phyloP scores from a whole-genome alignment of 352 stramenopile genomes.

The Phytophthora chlamydospora region DNA sequence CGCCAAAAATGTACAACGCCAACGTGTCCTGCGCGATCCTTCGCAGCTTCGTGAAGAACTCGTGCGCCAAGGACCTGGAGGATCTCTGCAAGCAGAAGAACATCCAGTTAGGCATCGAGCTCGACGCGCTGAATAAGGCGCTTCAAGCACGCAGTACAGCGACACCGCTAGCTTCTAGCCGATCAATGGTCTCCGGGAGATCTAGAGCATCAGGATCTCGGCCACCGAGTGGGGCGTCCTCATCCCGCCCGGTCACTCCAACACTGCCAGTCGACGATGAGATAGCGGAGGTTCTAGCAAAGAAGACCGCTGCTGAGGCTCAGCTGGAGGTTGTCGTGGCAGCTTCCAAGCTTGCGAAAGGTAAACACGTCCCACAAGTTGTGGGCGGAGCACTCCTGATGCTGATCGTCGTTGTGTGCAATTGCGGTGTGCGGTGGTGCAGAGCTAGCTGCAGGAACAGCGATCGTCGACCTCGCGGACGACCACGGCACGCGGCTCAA shows the following conservation, averaged over 20 bases:
- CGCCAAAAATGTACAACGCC: conserved; percentile 77
- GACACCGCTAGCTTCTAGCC: conserved; percentile 10
- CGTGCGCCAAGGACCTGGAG: conserved; percentile 70
- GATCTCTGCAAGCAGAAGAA: conserved; percentile 79
- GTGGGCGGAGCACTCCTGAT: neutral
- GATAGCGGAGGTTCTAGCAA: conserved; percentile 28
- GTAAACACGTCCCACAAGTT: conserved; percentile 24
- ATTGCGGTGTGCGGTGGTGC: neutral
- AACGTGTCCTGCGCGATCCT: conserved; percentile 77
- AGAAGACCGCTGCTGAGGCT: conserved; percentile 49
- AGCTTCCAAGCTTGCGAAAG: conserved; percentile 60
- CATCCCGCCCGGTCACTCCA: conserved; percentile 23
- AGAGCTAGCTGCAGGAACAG: conserved; percentile 53
- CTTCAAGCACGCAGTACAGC: conserved; percentile 24
- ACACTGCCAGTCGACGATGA: conserved; percentile 32
- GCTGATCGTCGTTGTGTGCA: neutral
- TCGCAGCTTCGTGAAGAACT: conserved; percentile 71
- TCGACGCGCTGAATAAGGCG: conserved; percentile 62
- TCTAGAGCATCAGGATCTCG: conserved; percentile 15
- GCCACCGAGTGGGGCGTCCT: conserved; percentile 24
- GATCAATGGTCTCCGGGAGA: conserved; percentile 5
- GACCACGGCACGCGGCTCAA: conserved; percentile 47
- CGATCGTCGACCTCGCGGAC: conserved; percentile 61
- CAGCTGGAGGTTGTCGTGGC: conserved; percentile 58
- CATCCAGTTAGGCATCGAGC: conserved; percentile 76